phyloP scores from a whole-genome alignment of 352 stramenopile species.

The Globisporangium sylvaticum region DNA sequence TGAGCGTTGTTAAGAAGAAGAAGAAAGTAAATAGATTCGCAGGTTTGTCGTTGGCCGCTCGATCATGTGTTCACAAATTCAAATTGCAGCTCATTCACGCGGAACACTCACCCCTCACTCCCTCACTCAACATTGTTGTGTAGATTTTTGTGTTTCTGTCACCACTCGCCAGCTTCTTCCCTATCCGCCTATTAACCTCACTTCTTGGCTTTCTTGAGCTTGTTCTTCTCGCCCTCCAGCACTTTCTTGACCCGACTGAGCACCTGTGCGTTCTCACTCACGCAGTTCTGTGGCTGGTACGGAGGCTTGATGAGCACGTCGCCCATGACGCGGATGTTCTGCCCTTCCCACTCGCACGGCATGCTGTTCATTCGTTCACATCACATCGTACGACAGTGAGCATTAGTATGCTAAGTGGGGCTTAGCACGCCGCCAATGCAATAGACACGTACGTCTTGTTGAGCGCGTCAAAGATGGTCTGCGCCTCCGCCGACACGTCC shows the following conservation, averaged over 20 bases:
- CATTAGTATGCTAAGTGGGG: no score
- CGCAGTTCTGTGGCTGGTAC: conserved; percentile 78
- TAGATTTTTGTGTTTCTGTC: neutral
- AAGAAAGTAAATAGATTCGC: conserved; percentile 6
- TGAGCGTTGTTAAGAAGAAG: neutral
- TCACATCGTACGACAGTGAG: neutral
- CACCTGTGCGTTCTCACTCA: conserved; percentile 67
- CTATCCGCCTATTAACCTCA: conserved; percentile 17
- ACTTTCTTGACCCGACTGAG: conserved; percentile 85
- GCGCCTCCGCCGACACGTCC: conserved; percentile 59
- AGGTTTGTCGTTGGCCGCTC: neutral
- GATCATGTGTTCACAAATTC: neutral
- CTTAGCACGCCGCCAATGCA: neutral
- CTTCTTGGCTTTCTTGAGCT: conserved; percentile 62
- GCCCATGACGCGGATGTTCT: conserved; percentile 82
- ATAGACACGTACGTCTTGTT: conserved; percentile 75
- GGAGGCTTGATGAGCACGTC: conserved; percentile 83
- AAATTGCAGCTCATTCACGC: neutral
- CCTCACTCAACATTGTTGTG: neutral
- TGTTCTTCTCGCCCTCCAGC: conserved; percentile 73
- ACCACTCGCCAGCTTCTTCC: neutral
- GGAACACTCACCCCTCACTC: neutral
- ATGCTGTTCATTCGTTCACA: conserved; percentile 35
- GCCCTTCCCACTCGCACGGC: conserved; percentile 79
- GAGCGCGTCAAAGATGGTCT: conserved; percentile 83